phyloP scores from a whole-genome alignment of 176 grass and related monocot species.

The Rhynchospora breviuscula region DNA sequence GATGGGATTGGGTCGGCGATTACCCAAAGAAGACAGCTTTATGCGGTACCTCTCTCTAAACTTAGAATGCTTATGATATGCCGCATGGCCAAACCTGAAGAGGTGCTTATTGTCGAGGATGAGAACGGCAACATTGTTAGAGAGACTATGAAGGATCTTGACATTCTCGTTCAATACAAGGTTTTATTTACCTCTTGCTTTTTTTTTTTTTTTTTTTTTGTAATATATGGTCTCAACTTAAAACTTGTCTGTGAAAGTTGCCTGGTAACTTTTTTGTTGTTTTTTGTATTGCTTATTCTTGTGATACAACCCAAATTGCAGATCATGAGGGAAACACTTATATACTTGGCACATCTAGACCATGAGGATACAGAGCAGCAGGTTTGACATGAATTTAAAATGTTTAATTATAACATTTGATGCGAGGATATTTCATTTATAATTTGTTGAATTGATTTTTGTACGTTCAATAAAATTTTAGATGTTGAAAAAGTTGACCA shows the following conservation, averaged over 20 bases:
- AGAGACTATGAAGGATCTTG: slow-evolving; percentile 98
- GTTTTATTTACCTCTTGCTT: slow-evolving; percentile 28
- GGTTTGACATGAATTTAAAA: slow-evolving; percentile 31
- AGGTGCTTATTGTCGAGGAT: slow-evolving; percentile 97
- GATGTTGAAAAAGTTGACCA: slow-evolving; percentile 96
- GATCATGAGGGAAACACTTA: slow-evolving; percentile 99
- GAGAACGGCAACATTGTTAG: slow-evolving; percentile 99
- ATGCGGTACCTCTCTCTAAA: slow-evolving; percentile 74
- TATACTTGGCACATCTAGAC: slow-evolving; percentile 96
- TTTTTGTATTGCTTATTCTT: neutral
- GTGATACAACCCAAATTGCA: slow-evolving; percentile 12
- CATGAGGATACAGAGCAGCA: slow-evolving; percentile 99
- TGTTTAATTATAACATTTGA: slow-evolving; percentile 12
- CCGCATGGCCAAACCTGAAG: slow-evolving; percentile 98
- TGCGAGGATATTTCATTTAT: neutral
- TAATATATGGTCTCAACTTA: neutral
- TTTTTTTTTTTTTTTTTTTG: slow-evolving; percentile 11
- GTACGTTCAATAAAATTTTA: slow-evolving; percentile 25
- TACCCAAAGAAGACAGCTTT: slow-evolving; percentile 86
- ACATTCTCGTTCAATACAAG: slow-evolving; percentile 99
- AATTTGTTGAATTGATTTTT: neutral
- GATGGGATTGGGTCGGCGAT: slow-evolving; percentile 64
- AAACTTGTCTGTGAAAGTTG: slow-evolving; percentile 7
- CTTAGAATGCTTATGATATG: slow-evolving; percentile 97
- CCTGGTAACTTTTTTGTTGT: slow-evolving; percentile 23